phyloP scores from a whole-genome alignment of 257 asterid genomes.

The Solanum paucissectum region DNA sequence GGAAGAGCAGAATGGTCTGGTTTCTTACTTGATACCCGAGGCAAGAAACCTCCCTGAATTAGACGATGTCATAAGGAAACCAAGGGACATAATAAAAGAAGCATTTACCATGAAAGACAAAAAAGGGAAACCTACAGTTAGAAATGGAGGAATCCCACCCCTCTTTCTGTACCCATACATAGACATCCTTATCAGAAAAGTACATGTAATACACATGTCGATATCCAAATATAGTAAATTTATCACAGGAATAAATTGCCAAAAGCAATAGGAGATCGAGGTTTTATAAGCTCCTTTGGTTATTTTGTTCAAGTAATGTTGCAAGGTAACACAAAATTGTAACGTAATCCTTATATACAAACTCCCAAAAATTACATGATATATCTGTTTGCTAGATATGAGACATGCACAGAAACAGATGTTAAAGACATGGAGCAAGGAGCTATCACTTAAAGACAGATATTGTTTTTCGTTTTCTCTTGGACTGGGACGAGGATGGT shows the following conservation, averaged over 20 bases:
- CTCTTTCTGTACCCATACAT: not conserved
- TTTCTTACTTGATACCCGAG: not conserved
- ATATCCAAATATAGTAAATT: not conserved
- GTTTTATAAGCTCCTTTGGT: not conserved
- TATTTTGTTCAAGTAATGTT: not conserved
- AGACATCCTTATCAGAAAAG: not conserved
- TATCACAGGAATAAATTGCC: not conserved
- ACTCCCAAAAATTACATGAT: not conserved
- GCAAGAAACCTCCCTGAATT: not conserved
- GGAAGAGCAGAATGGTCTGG: not conserved
- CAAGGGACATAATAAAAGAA: not conserved
- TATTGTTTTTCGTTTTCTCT: not conserved
- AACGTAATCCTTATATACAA: not conserved
- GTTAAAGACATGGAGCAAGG: not conserved
- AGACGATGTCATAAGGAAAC: not conserved
- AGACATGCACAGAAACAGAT: not conserved
- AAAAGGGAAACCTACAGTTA: not conserved
- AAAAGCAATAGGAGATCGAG: not conserved
- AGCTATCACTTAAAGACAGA: not conserved
- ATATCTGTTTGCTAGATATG: not conserved
- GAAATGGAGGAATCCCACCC: not conserved
- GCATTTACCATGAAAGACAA: not conserved
- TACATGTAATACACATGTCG: not conserved
- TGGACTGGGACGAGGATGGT: not conserved
- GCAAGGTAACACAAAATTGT: not conserved